Evolutionary conservation across 225 moss, liverwort and hornwort species (phyloP).

Genomic region (Takakia lepidozioides): DNA sequence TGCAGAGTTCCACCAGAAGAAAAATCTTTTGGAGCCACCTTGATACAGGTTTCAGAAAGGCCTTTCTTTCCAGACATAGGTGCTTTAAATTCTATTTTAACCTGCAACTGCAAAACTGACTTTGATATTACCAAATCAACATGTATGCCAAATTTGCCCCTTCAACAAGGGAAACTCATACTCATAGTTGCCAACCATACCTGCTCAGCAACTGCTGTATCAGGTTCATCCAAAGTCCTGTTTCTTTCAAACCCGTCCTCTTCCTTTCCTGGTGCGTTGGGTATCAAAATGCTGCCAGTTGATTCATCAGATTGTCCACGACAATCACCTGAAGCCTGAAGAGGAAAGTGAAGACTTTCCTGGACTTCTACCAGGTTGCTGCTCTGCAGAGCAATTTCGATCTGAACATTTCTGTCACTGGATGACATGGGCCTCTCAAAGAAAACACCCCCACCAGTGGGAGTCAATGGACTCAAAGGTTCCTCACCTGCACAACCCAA

Average conservation of each 20-base stretch:
- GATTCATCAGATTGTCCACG: too few relatives aligned
- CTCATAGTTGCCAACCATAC: conserved; percentile 1
- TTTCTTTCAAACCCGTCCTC: too few relatives aligned
- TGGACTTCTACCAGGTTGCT: conserved; percentile 9
- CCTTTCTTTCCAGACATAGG: not conserved
- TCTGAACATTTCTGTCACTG: conserved; percentile 6
- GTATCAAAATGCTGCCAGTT: not conserved
- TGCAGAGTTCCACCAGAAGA: too few relatives aligned
- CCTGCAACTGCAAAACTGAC: not conserved
- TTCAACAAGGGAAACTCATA: not conserved
- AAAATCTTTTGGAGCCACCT: too few relatives aligned
- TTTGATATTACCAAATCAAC: not conserved
- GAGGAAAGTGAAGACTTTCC: conserved; percentile 2
- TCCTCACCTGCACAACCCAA: conserved; percentile 13
- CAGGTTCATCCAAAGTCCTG: too few relatives aligned
- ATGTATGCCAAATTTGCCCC: not conserved
- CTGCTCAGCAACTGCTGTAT: conserved; percentile 10
- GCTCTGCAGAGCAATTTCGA: conserved; percentile 10
- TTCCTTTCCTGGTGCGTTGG: not conserved
- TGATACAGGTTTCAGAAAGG: too few relatives aligned
- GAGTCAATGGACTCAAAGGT: conserved; percentile 3
- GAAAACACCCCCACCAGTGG: not conserved
- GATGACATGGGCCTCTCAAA: conserved; percentile 3
- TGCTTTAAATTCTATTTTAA: not conserved
- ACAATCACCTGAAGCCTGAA: conserved; percentile 9